A percentile compares a stretch with the other conserved stretches of the same genome.
phyloP scores from a whole-genome alignment of 306 rosid genomes.

The Cucurbita pepo region DNA sequence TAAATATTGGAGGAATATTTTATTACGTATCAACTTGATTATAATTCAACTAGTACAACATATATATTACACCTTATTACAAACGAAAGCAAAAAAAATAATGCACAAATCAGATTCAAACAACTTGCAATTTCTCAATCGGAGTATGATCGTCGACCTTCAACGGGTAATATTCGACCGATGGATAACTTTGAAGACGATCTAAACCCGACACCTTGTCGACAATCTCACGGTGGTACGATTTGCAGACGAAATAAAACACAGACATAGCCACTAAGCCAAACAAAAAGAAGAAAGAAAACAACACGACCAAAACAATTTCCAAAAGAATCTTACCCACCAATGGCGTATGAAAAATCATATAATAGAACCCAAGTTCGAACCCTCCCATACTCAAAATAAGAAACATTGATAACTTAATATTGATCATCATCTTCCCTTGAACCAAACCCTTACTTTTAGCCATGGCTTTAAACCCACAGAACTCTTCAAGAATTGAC shows the following conservation, averaged over 20 bases:
- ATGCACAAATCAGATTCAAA: not conserved
- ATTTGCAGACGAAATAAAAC: slow-evolving; percentile 67
- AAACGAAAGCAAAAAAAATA: not conserved
- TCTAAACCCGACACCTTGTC: slow-evolving; percentile 43
- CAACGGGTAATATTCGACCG: slow-evolving; percentile 42
- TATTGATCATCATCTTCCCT: slow-evolving; percentile 39
- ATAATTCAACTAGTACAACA: too few relatives aligned
- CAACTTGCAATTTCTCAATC: slow-evolving; percentile 2
- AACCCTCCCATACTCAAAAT: not conserved
- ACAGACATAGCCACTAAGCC: slow-evolving; percentile 41
- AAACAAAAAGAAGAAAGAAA: slow-evolving; percentile 20
- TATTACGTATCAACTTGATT: too few relatives aligned
- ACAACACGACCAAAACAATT: slow-evolving; percentile 18
- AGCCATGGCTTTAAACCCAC: slow-evolving; percentile 50
- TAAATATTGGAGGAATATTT: too few relatives aligned
- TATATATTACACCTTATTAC: not conserved
- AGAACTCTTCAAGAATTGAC: slow-evolving; percentile 30
- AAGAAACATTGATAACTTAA: not conserved
- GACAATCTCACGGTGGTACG: slow-evolving; percentile 53
- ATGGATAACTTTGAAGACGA: slow-evolving; percentile 11
- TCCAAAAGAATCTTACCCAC: slow-evolving; percentile 14
- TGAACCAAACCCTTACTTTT: slow-evolving; percentile 37
- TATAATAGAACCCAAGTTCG: slow-evolving; percentile 9
- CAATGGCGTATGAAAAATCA: slow-evolving; percentile 21
- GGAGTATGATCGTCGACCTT: slow-evolving; percentile 38